A percentile compares a stretch with the other conserved stretches of the same genome.
Conservation (phyloP, 257 asterid genomes). For the Plantago ovata region DNA sequence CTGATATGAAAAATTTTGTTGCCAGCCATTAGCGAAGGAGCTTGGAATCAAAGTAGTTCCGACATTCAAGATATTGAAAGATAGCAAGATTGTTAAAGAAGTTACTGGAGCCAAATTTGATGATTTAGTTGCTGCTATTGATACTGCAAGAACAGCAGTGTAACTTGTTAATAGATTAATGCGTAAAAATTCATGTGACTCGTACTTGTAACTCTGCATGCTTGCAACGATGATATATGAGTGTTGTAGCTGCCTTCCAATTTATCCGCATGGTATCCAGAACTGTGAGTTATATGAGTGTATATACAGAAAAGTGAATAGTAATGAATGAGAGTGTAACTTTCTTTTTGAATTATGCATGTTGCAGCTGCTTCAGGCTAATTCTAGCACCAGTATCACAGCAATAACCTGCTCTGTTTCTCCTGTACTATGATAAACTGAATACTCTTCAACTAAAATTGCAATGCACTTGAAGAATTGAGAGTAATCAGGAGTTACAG, state of each 20-base stretch:
- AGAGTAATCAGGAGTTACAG: too few relatives aligned
- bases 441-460: too few relatives aligned
- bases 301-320: neutral
- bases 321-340: neutral
- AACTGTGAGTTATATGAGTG: neutral
- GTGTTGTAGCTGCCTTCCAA: neutral
- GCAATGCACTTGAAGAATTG: too few relatives aligned
- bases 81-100: constrained; percentile 62
- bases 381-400: too few relatives aligned
- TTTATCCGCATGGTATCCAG: neutral
- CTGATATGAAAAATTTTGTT: constrained; percentile 11
- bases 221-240: constrained; percentile 1
- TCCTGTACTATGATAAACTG: too few relatives aligned
- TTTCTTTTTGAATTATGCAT: neutral
- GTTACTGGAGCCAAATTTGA: constrained; percentile 82
- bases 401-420: too few relatives aligned
- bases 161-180: constrained; percentile 41
- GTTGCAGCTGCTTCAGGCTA: neutral
- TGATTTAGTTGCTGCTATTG: constrained; percentile 62
- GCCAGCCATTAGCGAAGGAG: constrained; percentile 81
- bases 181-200: neutral
- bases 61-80: constrained; percentile 82
- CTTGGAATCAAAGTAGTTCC: constrained; percentile 91
- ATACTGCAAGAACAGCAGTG: constrained; percentile 33
- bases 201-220: constrained; percentile 15